These are phyloP conservation scores for Diaporthe vaccinii DNA, from an alignment of 2,329 filamentous ascomycete species.

Conservation along the genomic window DNA sequence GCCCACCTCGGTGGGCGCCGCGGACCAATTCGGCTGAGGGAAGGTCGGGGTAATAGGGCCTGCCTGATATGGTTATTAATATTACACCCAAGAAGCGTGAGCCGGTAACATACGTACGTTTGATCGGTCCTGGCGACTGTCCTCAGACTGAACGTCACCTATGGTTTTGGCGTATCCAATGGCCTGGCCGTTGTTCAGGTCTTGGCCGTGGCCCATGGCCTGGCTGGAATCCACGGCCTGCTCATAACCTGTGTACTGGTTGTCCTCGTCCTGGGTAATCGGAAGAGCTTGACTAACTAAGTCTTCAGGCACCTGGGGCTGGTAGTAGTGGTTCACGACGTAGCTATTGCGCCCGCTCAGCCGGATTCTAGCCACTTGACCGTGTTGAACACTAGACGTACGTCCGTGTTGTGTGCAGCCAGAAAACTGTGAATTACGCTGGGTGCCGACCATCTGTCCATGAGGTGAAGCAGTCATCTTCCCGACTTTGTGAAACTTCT, in stretches of 20 bases:
- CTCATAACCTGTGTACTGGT: too few species aligned
- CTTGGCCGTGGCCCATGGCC: rapidly evolving
- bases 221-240: neutral
- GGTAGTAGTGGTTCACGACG: neutral
- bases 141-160: neutral
- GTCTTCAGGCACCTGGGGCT: neutral
- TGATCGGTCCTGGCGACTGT: too few species aligned
- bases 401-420: too few species aligned
- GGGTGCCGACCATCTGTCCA: too few species aligned
- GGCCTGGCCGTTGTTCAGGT: neutral
- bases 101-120: too few species aligned
- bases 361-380: neutral
- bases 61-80: too few species aligned
- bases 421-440: too few species aligned
- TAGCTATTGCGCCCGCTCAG: neutral
- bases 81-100: too few species aligned
- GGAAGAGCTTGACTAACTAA: neutral
- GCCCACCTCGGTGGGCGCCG: too few species aligned
- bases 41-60: neutral
- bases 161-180: neutral
- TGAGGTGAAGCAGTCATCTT: too few species aligned
- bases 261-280: neutral
- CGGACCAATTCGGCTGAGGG: neutral
- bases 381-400: too few species aligned
- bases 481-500: too few species aligned